Base-by-base conservation (phyloP, 148 eudicot species). In the Camellia sinensis region DNA sequence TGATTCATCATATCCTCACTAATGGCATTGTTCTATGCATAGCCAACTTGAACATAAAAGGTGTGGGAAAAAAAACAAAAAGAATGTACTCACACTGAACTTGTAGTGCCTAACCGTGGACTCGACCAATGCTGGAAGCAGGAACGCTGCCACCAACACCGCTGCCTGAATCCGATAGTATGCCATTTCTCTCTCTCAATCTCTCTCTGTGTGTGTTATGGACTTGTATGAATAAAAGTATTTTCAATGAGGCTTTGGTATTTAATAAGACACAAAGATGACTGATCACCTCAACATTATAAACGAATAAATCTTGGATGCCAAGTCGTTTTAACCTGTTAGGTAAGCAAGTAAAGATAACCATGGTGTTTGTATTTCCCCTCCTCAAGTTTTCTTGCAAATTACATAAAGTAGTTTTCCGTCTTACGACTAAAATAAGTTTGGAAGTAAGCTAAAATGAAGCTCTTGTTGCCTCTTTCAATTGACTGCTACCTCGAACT, bases 251-350 rank as follows among this genome's bases (percentile, higher is more conserved):
- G 37, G 37, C 37, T 29, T 29, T 29, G 37, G 37, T 29, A 29
- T 29, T 29, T 29, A 29, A 29, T 29, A 1, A 29, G 37, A 29
- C 37, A 29, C 13, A 8, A 21, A 22, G 3, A 37, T 44, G 78
- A 83, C 75, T 29, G 67, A 59, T 80, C 78, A 74, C 69, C n/a
- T 54, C 69, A 67, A n/a, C 76, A 64, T 70, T 87, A 83, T 82
- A 78, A 68, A 75, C 54, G 53, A 15, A 62, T 54, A 22, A 80
- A 41, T 45, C 74, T 65, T n/a, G 52, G 88, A 82, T 88, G 89
- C 78, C 75, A 65, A 81, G 94, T 91, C 94, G 60, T 89, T 92
- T 89, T 92, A 86, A 68, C 40, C 66, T 78, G 91, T 89, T 92
- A 92, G 97, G 97, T 92, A 83, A 87, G 73, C 80, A 83, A 80